Conservation (phyloP, 495 filamentous ascomycete species). For the Hyphodiscus hymeniophilus region DNA sequence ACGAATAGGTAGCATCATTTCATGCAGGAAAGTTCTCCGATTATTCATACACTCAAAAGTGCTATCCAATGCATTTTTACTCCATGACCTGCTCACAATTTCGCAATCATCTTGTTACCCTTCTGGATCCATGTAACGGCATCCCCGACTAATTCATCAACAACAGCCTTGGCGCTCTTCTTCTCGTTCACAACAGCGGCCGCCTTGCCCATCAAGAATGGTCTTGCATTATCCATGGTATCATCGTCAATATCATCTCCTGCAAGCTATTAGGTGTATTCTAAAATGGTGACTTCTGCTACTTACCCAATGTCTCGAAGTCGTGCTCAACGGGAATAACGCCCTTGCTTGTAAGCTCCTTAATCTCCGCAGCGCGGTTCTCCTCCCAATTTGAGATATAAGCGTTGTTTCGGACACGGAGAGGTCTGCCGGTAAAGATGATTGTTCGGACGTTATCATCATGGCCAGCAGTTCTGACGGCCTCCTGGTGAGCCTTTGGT, state of each 20-base stretch:
- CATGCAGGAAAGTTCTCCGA: too few relatives aligned
- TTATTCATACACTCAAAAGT: neutral
- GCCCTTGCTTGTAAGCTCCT: slow-evolving; percentile 80
- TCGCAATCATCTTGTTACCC: slow-evolving; percentile 56
- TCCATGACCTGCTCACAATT: slow-evolving; percentile 40
- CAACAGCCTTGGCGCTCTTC: slow-evolving; percentile 85
- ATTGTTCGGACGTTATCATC: slow-evolving; percentile 94
- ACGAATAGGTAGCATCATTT: too few relatives aligned
- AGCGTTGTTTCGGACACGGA: slow-evolving; percentile 84
- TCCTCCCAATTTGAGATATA: slow-evolving; percentile 97
- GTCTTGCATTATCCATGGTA: slow-evolving; percentile 81
- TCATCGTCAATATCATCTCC: slow-evolving; percentile 33
- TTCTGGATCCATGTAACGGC: slow-evolving; percentile 61
- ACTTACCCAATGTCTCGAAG: slow-evolving; percentile 61
- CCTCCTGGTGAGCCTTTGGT: slow-evolving; percentile 91
- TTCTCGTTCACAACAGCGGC: slow-evolving; percentile 88
- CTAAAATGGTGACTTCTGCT: neutral
- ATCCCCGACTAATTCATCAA: slow-evolving; percentile 90
- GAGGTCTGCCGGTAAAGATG: slow-evolving; percentile 94
- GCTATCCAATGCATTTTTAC: neutral
- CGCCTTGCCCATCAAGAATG: slow-evolving; percentile 94
- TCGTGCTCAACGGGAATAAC: slow-evolving; percentile 90
- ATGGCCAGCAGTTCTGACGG: slow-evolving; percentile 82
- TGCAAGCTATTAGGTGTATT: neutral
- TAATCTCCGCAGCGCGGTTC: slow-evolving; percentile 82